Evolutionary conservation across 164 flowering plant species (phyloP), one percentile per base, ranked within the genome.

Genomic region (Dillenia suffruticosa): DNA sequence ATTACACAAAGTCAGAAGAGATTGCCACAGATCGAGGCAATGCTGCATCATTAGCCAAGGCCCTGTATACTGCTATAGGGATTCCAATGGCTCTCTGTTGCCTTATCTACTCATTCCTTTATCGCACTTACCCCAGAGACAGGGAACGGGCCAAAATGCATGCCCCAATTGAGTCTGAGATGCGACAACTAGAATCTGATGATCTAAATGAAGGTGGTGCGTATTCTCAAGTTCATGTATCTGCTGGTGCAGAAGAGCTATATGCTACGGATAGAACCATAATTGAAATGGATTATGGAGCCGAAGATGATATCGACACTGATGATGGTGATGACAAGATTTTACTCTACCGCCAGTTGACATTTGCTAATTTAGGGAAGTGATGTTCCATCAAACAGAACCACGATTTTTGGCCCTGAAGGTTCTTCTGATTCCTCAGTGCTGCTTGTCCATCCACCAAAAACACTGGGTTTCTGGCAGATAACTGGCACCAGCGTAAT

Each of bases 61-160:
- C 98, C 12, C 83, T 93, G n/a, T 93, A 83, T 69, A 70, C 85
- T 12, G 75, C 92, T 43, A 81, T 90, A 63, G 89, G 88, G 17
- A 54, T 86, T 61, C 98, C 96, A 57, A 83, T 89, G 87, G 68
- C 82, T 57, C 76, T 89, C 1, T 92, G 98, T 56, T 88, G 92
- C 62, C 8, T 86, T 58, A 86, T 89, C 65, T 92, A 87, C 72
- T 82, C 85, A 46, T 90, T 87, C 74, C 87, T 92, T 46, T 88
- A 90, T 57, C 57, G 64, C 54, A 90, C 93, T n/a, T 90, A 92
- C 57, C 96, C 96, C n/a, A 79, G 86, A 72, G 98, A 90, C 74
- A 82, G 77, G 57, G 90, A 84, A 40, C 72, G 89, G 17, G 95
- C 96, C 44, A 72, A 60, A 40, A 88, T 92, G 93, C 74, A 82